Base-by-base conservation (phyloP, 2,329 filamentous ascomycete genomes). In the Incumbomyces delicatus region DNA sequence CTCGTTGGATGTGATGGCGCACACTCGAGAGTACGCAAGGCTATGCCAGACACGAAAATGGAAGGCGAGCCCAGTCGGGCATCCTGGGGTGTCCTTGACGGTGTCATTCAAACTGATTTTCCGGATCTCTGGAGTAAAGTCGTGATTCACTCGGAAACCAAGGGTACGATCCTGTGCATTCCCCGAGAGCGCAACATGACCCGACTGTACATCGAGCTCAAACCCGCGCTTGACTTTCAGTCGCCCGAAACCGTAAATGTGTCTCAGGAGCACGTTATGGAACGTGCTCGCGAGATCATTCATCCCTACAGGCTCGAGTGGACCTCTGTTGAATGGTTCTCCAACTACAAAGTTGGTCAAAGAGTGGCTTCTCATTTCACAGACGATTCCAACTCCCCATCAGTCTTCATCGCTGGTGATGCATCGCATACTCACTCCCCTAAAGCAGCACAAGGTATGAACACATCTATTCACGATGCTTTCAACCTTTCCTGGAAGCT, bases 1-100 rank as follows among this genome's bases (percentile, higher is more conserved):
- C 66, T 87, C 5, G 73, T 87, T 40, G 83, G 83, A 52, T 86
- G 81, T 54, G 83, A 87, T 55, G 83, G 83, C 11, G 82, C 83
- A 0, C 79, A 85, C 55, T 85, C 81, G 7, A 77, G 76, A 54
- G 83, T 87, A 18, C 75, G 83, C 29, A 79, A 76, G 56, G 75
- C 73, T 56, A 83, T 86, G 20, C 71, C 54, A 65, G 54, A 68
- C 68, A 60, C 73, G 62, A 38, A 70, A 30, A 65, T 71, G 14
- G 63, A 71, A 33, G 73, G 73, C 22, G 22, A 61, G 66, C 22
- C 22, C 22, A 27, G 22, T 27, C 22, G 22, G 22, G 22, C 22
- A 27, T 27, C 22, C 12, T 71, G 68, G 69, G 70, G 68, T 2
- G 69, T 73, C 2, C 55, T 71, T 49, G 75, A 78, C 49, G 67